These are phyloP conservation scores for Coemansia sp. DNA, from an alignment of 192 early-diverging fungal species.

Conservation along the genomic window DNA sequence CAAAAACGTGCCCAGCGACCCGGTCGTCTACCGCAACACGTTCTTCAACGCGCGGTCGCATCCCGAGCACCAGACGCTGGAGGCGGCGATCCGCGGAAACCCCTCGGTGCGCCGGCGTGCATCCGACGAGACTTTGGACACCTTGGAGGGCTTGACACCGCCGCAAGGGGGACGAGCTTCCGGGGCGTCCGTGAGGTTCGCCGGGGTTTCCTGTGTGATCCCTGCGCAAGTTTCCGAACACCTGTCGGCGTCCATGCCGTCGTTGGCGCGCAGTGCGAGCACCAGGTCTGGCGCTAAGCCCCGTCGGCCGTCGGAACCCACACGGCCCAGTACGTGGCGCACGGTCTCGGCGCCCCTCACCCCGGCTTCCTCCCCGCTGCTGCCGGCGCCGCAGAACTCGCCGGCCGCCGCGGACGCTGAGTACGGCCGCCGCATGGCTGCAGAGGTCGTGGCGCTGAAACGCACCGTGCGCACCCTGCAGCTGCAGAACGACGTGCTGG, in stretches of 20 bases:
- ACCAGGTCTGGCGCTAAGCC: no score
- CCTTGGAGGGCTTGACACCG: neutral
- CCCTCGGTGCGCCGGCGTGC: conserved; percentile 2
- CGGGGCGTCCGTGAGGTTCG: conserved; percentile 9
- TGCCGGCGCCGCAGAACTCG: neutral
- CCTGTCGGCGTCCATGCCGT: conserved; percentile 8
- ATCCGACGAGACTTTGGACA: conserved; percentile 32
- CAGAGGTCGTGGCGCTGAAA: conserved; percentile 24
- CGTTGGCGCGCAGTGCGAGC: conserved; percentile 10
- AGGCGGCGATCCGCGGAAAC: conserved; percentile 3
- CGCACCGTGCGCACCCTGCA: conserved; percentile 25
- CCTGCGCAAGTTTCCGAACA: no score
- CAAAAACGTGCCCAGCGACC: conserved; percentile 20
- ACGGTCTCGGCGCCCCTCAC: no score
- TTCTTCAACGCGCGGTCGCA: conserved; percentile 34
- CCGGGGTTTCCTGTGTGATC: conserved; percentile 6
- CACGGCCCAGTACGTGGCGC: neutral
- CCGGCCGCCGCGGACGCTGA: neutral
- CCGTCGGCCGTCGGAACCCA: conserved; percentile 24
- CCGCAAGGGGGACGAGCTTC: neutral
- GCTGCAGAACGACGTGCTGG: conserved; percentile 41
- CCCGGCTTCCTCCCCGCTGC: neutral
- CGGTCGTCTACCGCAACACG: conserved; percentile 41
- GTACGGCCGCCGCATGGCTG: neutral
- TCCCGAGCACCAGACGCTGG: conserved; percentile 21